A percentile compares a stretch with the other conserved stretches of the same genome.
These are phyloP conservation scores for Leccinum subgranulosum DNA, from an alignment of 768 basidiomycete genomes.

Conservation along the genomic window DNA sequence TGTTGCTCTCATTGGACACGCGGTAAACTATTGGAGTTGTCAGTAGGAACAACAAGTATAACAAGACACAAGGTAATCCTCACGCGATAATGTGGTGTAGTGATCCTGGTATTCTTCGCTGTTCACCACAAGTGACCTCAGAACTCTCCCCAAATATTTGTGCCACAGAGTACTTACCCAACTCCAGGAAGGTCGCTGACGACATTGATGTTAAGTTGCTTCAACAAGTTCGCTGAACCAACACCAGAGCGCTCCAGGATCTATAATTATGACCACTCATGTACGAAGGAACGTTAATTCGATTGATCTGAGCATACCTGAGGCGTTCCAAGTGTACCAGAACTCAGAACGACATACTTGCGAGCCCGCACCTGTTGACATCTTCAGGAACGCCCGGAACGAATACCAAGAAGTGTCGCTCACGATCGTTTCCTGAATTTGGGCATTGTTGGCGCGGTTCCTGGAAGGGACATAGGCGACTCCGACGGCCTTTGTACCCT, in stretches of 20 bases:
- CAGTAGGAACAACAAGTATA: not conserved
- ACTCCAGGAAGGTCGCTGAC: conserved; percentile 71
- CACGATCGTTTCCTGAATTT: conserved; percentile 57
- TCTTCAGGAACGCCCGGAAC: not conserved
- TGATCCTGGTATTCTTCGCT: conserved; percentile 75
- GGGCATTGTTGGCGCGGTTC: conserved; percentile 51
- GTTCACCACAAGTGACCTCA: conserved; percentile 2
- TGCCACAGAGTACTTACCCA: conserved; percentile 39
- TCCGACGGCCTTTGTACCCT: conserved; percentile 68
- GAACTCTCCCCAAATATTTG: not conserved
- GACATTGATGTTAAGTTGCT: conserved; percentile 56
- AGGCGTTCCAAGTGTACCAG: conserved; percentile 67
- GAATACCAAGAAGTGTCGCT: not conserved
- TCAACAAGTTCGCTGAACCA: conserved; percentile 50
- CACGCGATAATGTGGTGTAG: conserved; percentile 65
- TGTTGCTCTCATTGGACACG: conserved; percentile 61
- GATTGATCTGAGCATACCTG: conserved; percentile 29
- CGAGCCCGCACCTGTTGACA: conserved; percentile 45
- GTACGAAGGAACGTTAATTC: not conserved
- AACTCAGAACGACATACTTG: conserved; percentile 63
- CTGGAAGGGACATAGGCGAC: conserved; percentile 65
- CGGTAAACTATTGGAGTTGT: conserved; percentile 48
- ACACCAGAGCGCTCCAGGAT: conserved; percentile 75
- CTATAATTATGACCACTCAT: conserved; percentile 20
- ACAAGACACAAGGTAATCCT: conserved; percentile 12